Conservation (phyloP, 331 rosid species). For the Erythrophleum ivorense region DNA sequence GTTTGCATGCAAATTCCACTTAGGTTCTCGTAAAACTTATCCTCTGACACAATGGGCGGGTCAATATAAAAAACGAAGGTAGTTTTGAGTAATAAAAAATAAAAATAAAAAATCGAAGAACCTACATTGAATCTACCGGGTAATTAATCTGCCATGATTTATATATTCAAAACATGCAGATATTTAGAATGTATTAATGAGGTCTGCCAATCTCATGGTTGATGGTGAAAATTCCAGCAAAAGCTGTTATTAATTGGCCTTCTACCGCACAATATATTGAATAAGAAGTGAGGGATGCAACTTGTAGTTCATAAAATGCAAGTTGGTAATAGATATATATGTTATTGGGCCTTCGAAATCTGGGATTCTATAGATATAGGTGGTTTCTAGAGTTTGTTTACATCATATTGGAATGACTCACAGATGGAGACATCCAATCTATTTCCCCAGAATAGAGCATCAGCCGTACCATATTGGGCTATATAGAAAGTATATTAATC, state of each 20-base stretch:
- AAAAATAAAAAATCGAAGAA: neutral
- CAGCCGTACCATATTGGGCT: neutral
- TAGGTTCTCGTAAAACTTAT: slow-evolving; percentile 34
- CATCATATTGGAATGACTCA: slow-evolving; percentile 22
- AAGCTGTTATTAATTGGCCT: neutral
- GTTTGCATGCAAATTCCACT: slow-evolving; percentile 32
- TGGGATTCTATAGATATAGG: neutral
- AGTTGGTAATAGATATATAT: slow-evolving; percentile 11
- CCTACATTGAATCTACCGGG: neutral
- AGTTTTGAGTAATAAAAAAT: neutral
- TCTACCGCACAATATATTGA: neutral
- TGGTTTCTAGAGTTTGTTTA: slow-evolving; percentile 10
- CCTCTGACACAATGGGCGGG: slow-evolving; percentile 17
- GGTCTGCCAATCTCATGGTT: neutral
- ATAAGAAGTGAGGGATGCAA: neutral
- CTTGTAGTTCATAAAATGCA: slow-evolving; percentile 5
- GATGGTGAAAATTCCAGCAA: neutral
- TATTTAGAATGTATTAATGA: neutral
- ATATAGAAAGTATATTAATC: neutral
- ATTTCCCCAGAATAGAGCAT: slow-evolving; percentile 8
- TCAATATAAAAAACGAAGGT: neutral
- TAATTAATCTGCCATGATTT: neutral
- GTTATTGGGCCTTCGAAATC: slow-evolving; percentile 10
- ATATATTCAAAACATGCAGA: neutral
- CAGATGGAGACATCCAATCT: slow-evolving; percentile 18